Base-by-base conservation (phyloP, 192 early-diverging fungal genomes). In the Geranomyces variabilis region DNA sequence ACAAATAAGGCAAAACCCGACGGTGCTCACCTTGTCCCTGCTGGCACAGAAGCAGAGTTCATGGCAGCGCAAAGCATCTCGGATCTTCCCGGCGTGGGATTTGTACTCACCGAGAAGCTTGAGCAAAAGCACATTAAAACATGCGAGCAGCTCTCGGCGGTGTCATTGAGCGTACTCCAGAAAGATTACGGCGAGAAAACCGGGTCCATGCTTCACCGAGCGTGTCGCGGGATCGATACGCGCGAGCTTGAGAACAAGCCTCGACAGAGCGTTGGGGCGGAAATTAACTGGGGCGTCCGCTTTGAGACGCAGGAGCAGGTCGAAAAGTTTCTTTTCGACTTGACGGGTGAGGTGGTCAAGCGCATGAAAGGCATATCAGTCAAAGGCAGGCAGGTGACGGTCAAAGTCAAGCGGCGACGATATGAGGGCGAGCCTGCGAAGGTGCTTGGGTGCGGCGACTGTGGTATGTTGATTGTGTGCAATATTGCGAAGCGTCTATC, bases 211-310 rank as follows among this genome's bases (percentile, higher is more conserved):
- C 75, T 97, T 0, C 88, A 90, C 47, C 17, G 12, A 4, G 63
- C 63, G 14, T 85, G 88, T 57, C 74, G 87, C 31, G 95, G 95
- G 17, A 87, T 90, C 28, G 95, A 97, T 73, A 75, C 84, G 19
- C 83, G 92, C 1, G 77, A 77, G 12, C 68, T 95, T 14, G 80
- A 83, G n/a, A 86, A 84, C 21, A 85, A 92, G 67, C 62, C 80
- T 5, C 84, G 93, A 7, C 90, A 92, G 74, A 87, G 85, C 48
- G 89, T 96, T 28, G 92, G 93, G 43, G 91, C 89, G 1, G 93
- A 95, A 66, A 86, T 94, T 19, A 89, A 89, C 55, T 95, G 95
- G 94, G 95, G 92, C 8, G 86, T 97, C 0, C 85, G 95, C 9
- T 93, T 97, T 78, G 87, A 92, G 62, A 91, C 71, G 26, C 71